Evolutionary conservation across 768 basidiomycete genomes (phyloP).

Genomic region (Rhizopogon salebrosus): DNA sequence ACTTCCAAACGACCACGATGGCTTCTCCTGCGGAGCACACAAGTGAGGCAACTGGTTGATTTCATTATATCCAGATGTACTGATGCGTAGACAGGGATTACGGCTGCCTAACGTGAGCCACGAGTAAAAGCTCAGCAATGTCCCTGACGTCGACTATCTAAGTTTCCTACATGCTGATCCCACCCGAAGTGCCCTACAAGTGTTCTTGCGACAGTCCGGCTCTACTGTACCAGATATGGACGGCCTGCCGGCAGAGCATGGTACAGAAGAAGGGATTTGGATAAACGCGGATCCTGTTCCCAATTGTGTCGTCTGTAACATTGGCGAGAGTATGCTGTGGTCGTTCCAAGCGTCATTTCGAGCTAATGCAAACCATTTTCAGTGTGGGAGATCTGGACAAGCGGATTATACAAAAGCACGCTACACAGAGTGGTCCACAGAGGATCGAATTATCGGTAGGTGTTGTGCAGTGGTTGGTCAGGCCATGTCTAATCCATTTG

Average conservation of each 20-base stretch:
- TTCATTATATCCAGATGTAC: conserved; percentile 1
- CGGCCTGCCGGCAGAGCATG: conserved; percentile 46
- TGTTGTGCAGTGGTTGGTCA: neutral
- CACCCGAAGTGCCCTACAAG: conserved; percentile 76
- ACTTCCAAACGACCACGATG: conserved; percentile 71
- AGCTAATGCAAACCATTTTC: conserved; percentile 1
- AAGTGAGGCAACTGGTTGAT: conserved; percentile 41
- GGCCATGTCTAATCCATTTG: conserved; percentile 6
- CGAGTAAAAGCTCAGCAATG: neutral
- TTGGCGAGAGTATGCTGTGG: conserved; percentile 73
- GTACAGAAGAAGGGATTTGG: conserved; percentile 63
- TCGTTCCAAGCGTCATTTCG: neutral
- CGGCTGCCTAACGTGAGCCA: conserved; percentile 76
- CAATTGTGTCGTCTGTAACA: conserved; percentile 84
- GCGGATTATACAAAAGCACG: conserved; percentile 82
- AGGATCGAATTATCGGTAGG: conserved; percentile 59
- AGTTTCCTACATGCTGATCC: conserved; percentile 87
- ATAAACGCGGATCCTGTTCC: conserved; percentile 81
- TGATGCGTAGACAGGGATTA: conserved; percentile 58
- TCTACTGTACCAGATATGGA: conserved; percentile 21
- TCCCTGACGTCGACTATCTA: neutral
- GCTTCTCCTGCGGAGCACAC: conserved; percentile 88
- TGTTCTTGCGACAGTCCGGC: conserved; percentile 53
- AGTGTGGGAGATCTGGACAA: conserved; percentile 95
- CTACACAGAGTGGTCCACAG: conserved; percentile 85